A percentile compares a stretch with the other conserved stretches of the same genome.
Evolutionary conservation across 176 grass and related monocot genomes (phyloP).

Genomic region (Eragrostis nindensis): DNA sequence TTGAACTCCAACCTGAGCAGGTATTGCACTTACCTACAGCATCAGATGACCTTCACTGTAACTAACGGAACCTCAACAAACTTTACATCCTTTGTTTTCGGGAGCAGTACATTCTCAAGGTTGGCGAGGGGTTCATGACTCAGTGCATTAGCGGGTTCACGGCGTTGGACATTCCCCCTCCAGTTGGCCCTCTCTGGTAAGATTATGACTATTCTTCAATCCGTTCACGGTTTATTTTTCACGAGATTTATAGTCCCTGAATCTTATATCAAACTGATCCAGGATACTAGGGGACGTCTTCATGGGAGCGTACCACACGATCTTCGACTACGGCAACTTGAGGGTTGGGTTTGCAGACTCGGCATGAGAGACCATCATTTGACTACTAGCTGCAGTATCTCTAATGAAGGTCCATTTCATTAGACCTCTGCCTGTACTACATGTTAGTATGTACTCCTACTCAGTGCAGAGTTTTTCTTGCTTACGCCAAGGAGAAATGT

Average conservation of each 20-base stretch:
- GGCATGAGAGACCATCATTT: constrained; percentile 30
- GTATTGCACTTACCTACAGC: constrained; percentile 29
- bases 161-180: constrained; percentile 58
- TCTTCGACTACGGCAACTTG: constrained; percentile 57
- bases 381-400: neutral
- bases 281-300: constrained; percentile 79
- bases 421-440: neutral
- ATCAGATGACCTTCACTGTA: neutral
- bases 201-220: neutral
- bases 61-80: neutral
- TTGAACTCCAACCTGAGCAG: constrained; percentile 65
- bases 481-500: neutral
- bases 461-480: neutral
- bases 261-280: neutral
- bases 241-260: neutral
- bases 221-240: neutral
- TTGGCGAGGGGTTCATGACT: constrained; percentile 52
- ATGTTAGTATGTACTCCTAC: neutral
- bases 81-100: neutral
- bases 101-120: constrained; percentile 65
- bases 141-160: constrained; percentile 76
- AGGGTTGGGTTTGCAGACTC: constrained; percentile 63
- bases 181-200: constrained; percentile 70
- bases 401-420: neutral
- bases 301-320: constrained; percentile 72